phyloP scores from a whole-genome alignment of 2,329 filamentous ascomycete genomes.

The Fusarium temperatum region DNA sequence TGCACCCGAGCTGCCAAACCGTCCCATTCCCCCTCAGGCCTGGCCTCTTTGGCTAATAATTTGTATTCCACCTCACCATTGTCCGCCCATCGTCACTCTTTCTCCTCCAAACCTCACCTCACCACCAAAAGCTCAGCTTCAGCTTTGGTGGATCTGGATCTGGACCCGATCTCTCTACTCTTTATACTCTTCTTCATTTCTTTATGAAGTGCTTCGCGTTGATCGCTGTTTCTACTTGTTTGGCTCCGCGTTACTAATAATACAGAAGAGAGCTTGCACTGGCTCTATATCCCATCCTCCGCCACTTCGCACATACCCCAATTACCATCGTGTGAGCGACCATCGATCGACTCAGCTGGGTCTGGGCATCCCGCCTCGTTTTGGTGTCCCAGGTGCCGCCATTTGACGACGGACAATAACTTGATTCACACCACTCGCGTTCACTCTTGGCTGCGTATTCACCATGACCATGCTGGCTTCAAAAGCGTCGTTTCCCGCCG shows the following conservation, averaged over 20 bases:
- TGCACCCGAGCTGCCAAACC: conserved; percentile 40
- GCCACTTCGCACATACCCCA: conserved; percentile 12
- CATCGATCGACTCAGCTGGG: conserved; percentile 33
- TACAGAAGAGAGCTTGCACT: conserved; percentile 11
- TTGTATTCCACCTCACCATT: conserved; percentile 26
- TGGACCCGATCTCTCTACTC: neutral
- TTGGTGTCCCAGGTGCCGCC: conserved; percentile 36
- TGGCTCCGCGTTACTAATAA: conserved; percentile 36
- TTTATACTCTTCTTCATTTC: conserved; percentile 30
- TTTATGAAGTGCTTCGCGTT: conserved; percentile 36
- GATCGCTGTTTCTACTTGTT: conserved; percentile 37
- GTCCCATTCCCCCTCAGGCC: conserved; percentile 31
- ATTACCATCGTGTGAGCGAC: conserved; percentile 18
- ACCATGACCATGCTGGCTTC: conserved; percentile 81
- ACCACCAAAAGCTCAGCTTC: conserved; percentile 2
- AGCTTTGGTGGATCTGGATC: conserved; percentile 15
- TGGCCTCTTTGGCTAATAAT: conserved; percentile 26
- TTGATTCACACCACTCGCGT: neutral
- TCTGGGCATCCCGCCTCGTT: conserved; percentile 34
- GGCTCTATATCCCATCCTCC: conserved; percentile 3
- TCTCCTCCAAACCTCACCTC: conserved; percentile 23
- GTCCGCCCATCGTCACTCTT: conserved; percentile 27
- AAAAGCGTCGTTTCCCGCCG: conserved; percentile 74
- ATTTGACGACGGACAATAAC: conserved; percentile 14
- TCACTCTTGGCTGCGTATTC: neutral